Conservation (phyloP, 352 stramenopile genomes). For the Globisporangium lucens region DNA sequence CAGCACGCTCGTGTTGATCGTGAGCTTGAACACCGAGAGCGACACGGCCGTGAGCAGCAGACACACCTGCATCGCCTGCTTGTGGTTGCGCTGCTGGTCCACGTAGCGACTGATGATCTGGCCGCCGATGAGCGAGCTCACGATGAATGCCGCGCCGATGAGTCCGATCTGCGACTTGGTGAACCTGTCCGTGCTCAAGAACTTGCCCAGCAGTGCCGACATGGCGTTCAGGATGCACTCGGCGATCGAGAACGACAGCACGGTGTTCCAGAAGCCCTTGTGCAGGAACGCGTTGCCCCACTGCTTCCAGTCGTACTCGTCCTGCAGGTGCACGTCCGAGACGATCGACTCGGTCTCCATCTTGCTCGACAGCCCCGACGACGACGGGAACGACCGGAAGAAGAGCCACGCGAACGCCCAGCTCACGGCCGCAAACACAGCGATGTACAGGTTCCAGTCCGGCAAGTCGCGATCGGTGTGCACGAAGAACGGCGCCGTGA, state of each 20-base stretch:
- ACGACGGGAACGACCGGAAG: conserved; percentile 50
- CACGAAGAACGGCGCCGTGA: conserved; percentile 48
- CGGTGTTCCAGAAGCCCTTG: conserved; percentile 56
- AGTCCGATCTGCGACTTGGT: conserved; percentile 59
- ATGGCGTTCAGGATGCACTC: conserved; percentile 73
- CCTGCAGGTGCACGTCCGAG: conserved; percentile 52
- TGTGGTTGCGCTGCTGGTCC: conserved; percentile 56
- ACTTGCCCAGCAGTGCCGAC: conserved; percentile 67
- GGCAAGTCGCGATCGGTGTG: conserved; percentile 29
- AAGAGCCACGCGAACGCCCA: conserved; percentile 22
- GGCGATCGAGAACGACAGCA: conserved; percentile 59
- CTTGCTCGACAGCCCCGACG: neutral
- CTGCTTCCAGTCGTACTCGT: conserved; percentile 75
- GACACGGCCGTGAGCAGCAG: conserved; percentile 41
- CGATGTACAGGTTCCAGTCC: conserved; percentile 45
- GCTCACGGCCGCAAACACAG: conserved; percentile 23
- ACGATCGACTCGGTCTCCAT: conserved; percentile 39
- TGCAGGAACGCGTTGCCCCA: conserved; percentile 64
- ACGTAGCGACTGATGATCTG: conserved; percentile 71
- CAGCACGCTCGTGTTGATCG: conserved; percentile 31
- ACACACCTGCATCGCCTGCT: conserved; percentile 52
- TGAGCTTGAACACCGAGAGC: conserved; percentile 45
- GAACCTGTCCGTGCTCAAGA: conserved; percentile 57
- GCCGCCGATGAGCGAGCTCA: conserved; percentile 61
- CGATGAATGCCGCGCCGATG: conserved; percentile 67